phyloP scores from a whole-genome alignment of 208 protist species.

The Trichomonas tenax region DNA sequence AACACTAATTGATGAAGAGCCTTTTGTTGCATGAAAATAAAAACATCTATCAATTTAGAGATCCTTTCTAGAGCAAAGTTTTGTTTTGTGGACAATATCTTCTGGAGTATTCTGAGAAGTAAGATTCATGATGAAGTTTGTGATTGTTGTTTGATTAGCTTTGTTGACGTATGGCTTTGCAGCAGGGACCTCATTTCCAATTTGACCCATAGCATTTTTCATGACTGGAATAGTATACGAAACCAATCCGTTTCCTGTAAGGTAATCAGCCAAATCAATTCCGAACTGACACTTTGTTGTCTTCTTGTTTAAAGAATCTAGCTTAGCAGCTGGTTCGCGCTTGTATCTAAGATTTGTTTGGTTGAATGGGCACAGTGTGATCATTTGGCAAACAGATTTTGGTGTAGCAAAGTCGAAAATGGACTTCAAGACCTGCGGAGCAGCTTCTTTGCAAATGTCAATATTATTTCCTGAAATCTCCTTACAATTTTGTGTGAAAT shows the following conservation, averaged over 20 bases:
- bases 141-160: background rate
- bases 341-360: background rate
- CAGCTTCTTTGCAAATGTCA: background rate
- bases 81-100: too few relatives aligned
- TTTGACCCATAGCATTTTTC: background rate
- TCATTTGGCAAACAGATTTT: background rate
- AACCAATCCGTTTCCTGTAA: background rate
- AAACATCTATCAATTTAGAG: too few relatives aligned
- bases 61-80: too few relatives aligned
- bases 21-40: too few relatives aligned
- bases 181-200: background rate
- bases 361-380: background rate
- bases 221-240: background rate
- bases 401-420: background rate
- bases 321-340: background rate
- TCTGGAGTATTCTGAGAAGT: too few relatives aligned
- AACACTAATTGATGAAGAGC: too few relatives aligned
- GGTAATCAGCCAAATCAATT: background rate
- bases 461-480: background rate
- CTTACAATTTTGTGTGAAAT: background rate
- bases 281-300: background rate
- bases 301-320: background rate
- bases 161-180: background rate
- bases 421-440: background rate
- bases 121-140: background rate